These are phyloP conservation scores for Ceratobasidium theobromae DNA, from an alignment of 1,284 basidiomycete species.

Conservation along the genomic window DNA sequence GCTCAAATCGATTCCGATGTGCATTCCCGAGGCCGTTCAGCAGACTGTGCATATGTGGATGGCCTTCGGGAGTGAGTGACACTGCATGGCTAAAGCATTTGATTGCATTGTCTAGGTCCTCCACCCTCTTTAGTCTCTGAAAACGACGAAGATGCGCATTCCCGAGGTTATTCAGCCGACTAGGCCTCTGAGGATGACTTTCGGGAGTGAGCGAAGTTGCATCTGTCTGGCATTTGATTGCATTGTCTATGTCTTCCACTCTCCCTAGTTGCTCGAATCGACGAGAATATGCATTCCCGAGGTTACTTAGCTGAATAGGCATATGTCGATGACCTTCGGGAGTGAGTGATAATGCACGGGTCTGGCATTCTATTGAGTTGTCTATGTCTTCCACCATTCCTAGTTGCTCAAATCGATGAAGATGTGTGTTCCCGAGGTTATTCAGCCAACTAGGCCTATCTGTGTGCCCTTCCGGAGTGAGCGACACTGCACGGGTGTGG, in stretches of 20 bases:
- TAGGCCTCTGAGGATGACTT: neutral
- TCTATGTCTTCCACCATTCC: neutral
- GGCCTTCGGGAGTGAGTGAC: too few relatives aligned
- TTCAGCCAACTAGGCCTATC: neutral
- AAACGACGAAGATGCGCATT: too few relatives aligned
- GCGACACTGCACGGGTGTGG: neutral
- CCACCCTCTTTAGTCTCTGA: too few relatives aligned
- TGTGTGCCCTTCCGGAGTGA: neutral
- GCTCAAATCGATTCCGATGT: too few relatives aligned
- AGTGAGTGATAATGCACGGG: neutral
- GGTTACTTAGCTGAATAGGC: neutral
- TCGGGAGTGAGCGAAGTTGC: conserved; percentile 2
- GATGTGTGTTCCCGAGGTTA: neutral
- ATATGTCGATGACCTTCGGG: neutral
- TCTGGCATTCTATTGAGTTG: neutral
- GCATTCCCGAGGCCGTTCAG: too few relatives aligned
- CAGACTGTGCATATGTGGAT: too few relatives aligned
- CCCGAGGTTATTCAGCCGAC: conserved; percentile 7
- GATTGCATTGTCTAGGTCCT: too few relatives aligned
- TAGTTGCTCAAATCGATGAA: neutral
- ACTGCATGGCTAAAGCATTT: neutral
- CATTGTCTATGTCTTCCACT: neutral
- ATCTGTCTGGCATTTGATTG: neutral
- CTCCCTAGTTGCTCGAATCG: neutral
- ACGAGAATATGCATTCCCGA: neutral